Evolutionary conservation across 2,329 filamentous ascomycete genomes (phyloP).

Genomic region (Fusarium metavorans): DNA sequence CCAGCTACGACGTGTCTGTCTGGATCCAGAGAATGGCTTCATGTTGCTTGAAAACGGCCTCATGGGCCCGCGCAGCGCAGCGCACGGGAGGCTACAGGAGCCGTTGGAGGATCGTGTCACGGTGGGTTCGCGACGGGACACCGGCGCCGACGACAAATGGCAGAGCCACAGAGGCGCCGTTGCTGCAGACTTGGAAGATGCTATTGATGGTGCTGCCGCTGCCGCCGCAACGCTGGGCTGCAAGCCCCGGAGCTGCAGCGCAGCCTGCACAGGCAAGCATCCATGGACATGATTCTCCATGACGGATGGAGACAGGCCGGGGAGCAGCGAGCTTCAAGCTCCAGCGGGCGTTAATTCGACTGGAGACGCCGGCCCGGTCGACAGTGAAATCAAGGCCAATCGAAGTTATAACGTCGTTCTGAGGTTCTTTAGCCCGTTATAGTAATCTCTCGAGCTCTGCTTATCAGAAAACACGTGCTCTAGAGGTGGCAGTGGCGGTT

Average conservation of each 20-base stretch:
- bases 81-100: slow-evolving; percentile 35
- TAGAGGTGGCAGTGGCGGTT: slow-evolving; percentile 9
- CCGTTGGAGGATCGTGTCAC: slow-evolving; percentile 37
- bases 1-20: slow-evolving; percentile 1
- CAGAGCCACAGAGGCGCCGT: background rate
- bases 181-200: slow-evolving; percentile 21
- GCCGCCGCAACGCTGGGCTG: slow-evolving; percentile 19
- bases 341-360: background rate
- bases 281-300: slow-evolving; percentile 26
- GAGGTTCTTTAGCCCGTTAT: background rate
- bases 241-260: slow-evolving; percentile 16
- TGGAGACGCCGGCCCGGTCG: background rate
- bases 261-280: slow-evolving; percentile 13
- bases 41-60: slow-evolving; percentile 12
- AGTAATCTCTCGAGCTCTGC: background rate
- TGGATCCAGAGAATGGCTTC: slow-evolving; percentile 22
- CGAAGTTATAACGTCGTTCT: background rate
- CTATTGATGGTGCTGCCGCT: background rate
- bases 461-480: slow-evolving; percentile 3
- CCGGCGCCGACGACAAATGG: slow-evolving; percentile 14
- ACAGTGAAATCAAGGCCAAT: background rate
- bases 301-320: slow-evolving; percentile 16
- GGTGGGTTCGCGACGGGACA: slow-evolving; percentile 32
- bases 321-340: slow-evolving; percentile 1
- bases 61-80: slow-evolving; percentile 9